Conservation (phyloP, 1,284 basidiomycete genomes). For the Anthracocystis walkeri region DNA sequence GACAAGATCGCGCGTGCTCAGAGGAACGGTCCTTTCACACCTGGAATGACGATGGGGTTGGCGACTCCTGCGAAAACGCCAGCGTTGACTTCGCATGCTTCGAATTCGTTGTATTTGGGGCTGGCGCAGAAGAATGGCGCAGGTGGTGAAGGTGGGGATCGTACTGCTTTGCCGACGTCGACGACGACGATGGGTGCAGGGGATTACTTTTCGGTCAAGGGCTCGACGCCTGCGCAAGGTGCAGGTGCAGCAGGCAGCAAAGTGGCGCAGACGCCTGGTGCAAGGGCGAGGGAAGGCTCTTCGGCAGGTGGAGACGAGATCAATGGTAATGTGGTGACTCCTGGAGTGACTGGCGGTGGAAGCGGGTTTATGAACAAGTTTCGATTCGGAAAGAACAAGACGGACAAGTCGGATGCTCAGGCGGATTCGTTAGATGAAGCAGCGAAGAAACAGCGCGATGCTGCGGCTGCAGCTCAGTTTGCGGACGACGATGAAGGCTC, state of each 20-base stretch:
- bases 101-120: constrained; percentile 25
- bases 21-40: constrained; percentile 65
- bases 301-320: constrained; percentile 22
- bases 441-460: constrained; percentile 19
- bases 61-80: constrained; percentile 57
- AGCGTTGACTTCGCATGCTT: constrained; percentile 40
- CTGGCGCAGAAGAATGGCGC: constrained; percentile 20
- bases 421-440: constrained; percentile 30
- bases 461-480: constrained; percentile 1
- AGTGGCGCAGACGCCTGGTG: constrained; percentile 19
- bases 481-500: constrained; percentile 11
- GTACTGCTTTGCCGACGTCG: constrained; percentile 26
- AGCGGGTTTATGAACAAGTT: constrained; percentile 57
- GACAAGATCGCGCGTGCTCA: constrained; percentile 34
- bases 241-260: constrained; percentile 3
- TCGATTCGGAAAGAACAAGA: constrained; percentile 49
- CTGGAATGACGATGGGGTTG: constrained; percentile 58
- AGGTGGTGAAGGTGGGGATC: constrained; percentile 14
- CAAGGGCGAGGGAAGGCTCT: constrained; percentile 23
- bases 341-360: constrained; percentile 16
- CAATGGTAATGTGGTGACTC: constrained; percentile 30
- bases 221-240: constrained; percentile 9
- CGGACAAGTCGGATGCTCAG: constrained; percentile 28
- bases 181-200: constrained; percentile 19
- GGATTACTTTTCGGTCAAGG: constrained; percentile 1